Base-by-base conservation (phyloP, 1,284 basidiomycete species). In the Naganishia sp. region DNA sequence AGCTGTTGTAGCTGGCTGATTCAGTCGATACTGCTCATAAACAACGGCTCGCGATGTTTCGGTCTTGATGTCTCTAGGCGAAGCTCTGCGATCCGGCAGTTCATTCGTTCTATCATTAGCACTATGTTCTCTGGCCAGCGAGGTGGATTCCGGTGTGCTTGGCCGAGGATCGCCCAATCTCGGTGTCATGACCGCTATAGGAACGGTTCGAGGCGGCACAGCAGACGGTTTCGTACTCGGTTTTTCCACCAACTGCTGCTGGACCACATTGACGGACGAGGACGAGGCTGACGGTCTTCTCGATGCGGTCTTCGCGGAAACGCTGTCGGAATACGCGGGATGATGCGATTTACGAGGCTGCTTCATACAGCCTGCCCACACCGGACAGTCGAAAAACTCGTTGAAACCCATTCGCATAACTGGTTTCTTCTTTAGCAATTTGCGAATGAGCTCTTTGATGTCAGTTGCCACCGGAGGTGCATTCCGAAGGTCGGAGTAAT, bases 331-430 rank as follows among this genome's bases (percentile, higher is more conserved):
- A 33, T 61, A 61, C 9, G 48, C 57, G 13, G 57, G 33, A 28
- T 50, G 57, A 18, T 21, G 49, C 46, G 48, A 25, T 16, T 80
- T 84, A 72, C 77, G 57, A 10, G 36, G 48, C 33, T 61, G 46
- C 83, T 48, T 88, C 80, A 89, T 91, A 50, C 86, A 88, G 69
- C 87, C 89, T n/a, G 86, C 87, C 75, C 92, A 83, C 7, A 90
- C 90, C n/a, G 83, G 84, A 70, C 87, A 89, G 49, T 83, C 83
- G 75, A 99, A 99, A 80, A 98, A 97, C 55, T 94, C 90, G 13
- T 95, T 91, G 73, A 95, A 99, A 69, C 85, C 88, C 61, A 92
- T 88, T 3, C 96, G 85, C 75, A 97, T 90, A 0, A 84, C 85
- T 0, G 95, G 93, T 49, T 89, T 86, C 43, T 91, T 87, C 77